A percentile compares a stretch with the other conserved stretches of the same genome.
phyloP scores from a whole-genome alignment of 140 eudicot genomes.

The Oenanthe javanica region DNA sequence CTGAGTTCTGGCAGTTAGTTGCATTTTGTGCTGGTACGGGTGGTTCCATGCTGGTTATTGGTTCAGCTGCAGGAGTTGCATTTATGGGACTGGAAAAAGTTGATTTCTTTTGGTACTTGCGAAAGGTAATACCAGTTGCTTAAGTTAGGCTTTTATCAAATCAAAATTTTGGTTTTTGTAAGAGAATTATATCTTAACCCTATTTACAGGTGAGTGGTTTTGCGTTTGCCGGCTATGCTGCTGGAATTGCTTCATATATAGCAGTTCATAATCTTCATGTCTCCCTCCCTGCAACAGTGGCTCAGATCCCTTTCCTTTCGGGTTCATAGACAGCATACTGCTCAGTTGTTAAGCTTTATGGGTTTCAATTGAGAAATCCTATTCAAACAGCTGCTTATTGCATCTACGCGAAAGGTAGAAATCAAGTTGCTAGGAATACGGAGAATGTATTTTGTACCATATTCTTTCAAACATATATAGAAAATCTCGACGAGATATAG shows the following conservation, averaged over 20 bases:
- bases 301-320: slow-evolving; percentile 66
- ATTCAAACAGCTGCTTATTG: background rate
- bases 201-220: slow-evolving; percentile 75
- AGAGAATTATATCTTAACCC: background rate
- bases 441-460: background rate
- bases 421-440: background rate
- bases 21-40: slow-evolving; percentile 98
- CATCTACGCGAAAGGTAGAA: background rate
- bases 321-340: slow-evolving; percentile 39
- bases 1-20: slow-evolving; percentile 88
- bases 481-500: background rate
- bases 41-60: slow-evolving; percentile 94
- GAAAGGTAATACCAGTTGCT: slow-evolving; percentile 45
- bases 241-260: slow-evolving; percentile 77
- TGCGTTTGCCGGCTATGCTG: slow-evolving; percentile 96
- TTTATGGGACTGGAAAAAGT: slow-evolving; percentile 97
- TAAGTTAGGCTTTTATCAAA: background rate
- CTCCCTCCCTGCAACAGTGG: slow-evolving; percentile 68
- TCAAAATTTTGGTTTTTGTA: background rate
- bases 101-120: slow-evolving; percentile 89
- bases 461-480: background rate
- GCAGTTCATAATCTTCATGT: slow-evolving; percentile 66
- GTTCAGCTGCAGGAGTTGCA: slow-evolving; percentile 99
- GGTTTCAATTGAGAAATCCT: background rate
- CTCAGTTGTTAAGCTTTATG: background rate